These are phyloP conservation scores for Tylopilus sp. DNA, from an alignment of 768 basidiomycete species.

Conservation along the genomic window DNA sequence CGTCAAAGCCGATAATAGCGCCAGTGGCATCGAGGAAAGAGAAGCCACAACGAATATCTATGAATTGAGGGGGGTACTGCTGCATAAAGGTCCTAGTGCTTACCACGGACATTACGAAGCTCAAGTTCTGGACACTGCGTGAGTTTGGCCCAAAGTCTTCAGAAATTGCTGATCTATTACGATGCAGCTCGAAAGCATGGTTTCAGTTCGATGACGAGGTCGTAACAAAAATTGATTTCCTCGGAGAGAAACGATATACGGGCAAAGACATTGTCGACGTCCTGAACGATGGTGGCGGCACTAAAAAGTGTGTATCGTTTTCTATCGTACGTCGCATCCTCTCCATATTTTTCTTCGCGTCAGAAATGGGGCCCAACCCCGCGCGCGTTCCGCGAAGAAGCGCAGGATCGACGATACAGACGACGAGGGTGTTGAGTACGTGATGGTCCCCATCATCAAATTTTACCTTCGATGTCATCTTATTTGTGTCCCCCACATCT, in stretches of 20 bases:
- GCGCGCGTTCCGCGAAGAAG: conserved; percentile 43
- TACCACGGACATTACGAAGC: conserved; percentile 90
- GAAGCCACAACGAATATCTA: conserved; percentile 47
- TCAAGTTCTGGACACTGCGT: conserved; percentile 74
- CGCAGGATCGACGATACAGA: conserved; percentile 58
- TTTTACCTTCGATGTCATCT: conserved; percentile 17
- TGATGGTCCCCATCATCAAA: conserved; percentile 16
- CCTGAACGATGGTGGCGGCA: conserved; percentile 19
- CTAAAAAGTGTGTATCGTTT: conserved; percentile 27
- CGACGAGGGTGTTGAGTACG: conserved; percentile 41
- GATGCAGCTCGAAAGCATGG: conserved; percentile 65
- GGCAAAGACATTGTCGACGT: conserved; percentile 30
- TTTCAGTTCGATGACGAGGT: conserved; percentile 91
- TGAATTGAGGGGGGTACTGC: conserved; percentile 77
- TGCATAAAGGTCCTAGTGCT: conserved; percentile 91
- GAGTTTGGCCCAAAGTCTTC: conserved; percentile 21
- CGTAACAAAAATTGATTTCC: conserved; percentile 60
- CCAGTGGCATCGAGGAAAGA: conserved; percentile 10
- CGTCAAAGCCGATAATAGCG: conserved; percentile 34
- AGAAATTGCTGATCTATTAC: conserved; percentile 2
- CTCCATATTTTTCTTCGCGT: conserved; percentile 3
- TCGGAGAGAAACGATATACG: conserved; percentile 44
- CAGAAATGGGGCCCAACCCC: conserved; percentile 30
- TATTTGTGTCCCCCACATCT: conserved; percentile 4
- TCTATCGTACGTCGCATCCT: neutral